These are phyloP conservation scores for Aspergillus puulaauensis DNA, from an alignment of 2,329 filamentous ascomycete genomes.

Conservation along the genomic window DNA sequence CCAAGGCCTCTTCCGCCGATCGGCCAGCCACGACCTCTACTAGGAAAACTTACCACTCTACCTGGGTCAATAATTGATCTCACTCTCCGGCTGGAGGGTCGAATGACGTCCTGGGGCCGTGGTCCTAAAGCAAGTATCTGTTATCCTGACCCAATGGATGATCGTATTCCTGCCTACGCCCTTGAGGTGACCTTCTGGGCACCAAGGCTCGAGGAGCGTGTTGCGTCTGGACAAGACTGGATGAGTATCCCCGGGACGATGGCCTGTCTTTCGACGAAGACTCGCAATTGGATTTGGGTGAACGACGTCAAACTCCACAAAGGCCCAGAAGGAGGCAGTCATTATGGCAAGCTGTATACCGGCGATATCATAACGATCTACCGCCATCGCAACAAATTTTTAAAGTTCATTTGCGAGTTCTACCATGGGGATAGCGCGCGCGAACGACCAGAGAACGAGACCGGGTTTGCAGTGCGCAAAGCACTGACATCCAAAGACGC, in stretches of 20 bases:
- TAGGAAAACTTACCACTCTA: conserved; percentile 68
- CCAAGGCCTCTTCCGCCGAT: conserved; percentile 22
- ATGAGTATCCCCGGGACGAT: conserved; percentile 57
- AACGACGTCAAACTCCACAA: conserved; percentile 68
- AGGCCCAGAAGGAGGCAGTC: conserved; percentile 52
- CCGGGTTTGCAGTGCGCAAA: conserved; percentile 41
- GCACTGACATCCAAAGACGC: conserved; percentile 33
- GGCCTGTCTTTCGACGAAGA: conserved; percentile 76
- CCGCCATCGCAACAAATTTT: conserved; percentile 44
- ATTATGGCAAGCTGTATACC: conserved; percentile 69
- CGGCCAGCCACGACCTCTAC: conserved; percentile 38
- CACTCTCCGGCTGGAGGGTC: conserved; percentile 64
- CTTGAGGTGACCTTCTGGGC: conserved; percentile 76
- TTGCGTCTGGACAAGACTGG: conserved; percentile 58
- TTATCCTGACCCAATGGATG: conserved; percentile 63
- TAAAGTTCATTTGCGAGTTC: conserved; percentile 48
- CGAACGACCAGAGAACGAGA: conserved; percentile 41
- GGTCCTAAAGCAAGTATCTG: conserved; percentile 65
- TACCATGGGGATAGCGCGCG: conserved; percentile 47
- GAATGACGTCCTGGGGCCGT: conserved; percentile 76
- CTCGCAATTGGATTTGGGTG: conserved; percentile 71
- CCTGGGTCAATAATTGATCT: conserved; percentile 65
- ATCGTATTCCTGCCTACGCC: conserved; percentile 76
- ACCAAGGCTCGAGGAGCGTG: conserved; percentile 62
- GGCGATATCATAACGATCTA: conserved; percentile 77